These are phyloP conservation scores for Psilocybe mexicana DNA, from an alignment of 1,284 basidiomycete species.

Conservation along the genomic window DNA sequence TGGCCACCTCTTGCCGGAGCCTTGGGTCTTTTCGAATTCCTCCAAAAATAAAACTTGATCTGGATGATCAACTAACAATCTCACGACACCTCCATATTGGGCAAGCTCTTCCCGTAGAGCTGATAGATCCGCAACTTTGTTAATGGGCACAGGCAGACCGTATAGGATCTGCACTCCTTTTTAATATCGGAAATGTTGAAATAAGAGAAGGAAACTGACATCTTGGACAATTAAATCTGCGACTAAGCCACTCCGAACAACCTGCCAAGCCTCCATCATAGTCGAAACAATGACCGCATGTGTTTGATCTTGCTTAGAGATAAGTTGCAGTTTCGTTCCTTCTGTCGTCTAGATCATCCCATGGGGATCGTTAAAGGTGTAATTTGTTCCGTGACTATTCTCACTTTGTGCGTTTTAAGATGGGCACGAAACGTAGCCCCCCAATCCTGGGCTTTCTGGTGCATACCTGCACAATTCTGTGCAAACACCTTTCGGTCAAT, in stretches of 20 bases:
- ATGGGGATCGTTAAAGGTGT: neutral
- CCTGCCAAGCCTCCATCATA: constrained; percentile 74
- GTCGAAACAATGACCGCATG: constrained; percentile 76
- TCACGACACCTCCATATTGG: constrained; percentile 53
- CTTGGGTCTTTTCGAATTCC: constrained; percentile 47
- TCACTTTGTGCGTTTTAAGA: constrained; percentile 82
- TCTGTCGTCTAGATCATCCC: constrained; percentile 60
- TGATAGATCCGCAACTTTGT: constrained; percentile 75
- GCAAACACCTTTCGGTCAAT: constrained; percentile 74
- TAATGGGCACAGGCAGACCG: constrained; percentile 68
- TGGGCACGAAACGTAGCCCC: constrained; percentile 78
- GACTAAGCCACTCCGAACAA: constrained; percentile 71
- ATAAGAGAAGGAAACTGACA: constrained; percentile 41
- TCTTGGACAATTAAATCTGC: constrained; percentile 75
- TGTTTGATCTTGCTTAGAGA: constrained; percentile 53
- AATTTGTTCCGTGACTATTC: neutral
- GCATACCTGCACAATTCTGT: constrained; percentile 75
- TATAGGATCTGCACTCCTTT: constrained; percentile 66
- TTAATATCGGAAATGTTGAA: neutral
- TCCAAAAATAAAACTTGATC: constrained; percentile 71
- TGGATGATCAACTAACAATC: constrained; percentile 76
- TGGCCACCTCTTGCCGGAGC: constrained; percentile 58
- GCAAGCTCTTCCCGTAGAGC: constrained; percentile 57
- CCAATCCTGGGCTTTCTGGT: constrained; percentile 59
- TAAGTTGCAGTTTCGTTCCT: constrained; percentile 69